These are phyloP conservation scores for Stephanodiscus minutulus DNA, from an alignment of 108 stramenopile genomes.

Conservation along the genomic window DNA sequence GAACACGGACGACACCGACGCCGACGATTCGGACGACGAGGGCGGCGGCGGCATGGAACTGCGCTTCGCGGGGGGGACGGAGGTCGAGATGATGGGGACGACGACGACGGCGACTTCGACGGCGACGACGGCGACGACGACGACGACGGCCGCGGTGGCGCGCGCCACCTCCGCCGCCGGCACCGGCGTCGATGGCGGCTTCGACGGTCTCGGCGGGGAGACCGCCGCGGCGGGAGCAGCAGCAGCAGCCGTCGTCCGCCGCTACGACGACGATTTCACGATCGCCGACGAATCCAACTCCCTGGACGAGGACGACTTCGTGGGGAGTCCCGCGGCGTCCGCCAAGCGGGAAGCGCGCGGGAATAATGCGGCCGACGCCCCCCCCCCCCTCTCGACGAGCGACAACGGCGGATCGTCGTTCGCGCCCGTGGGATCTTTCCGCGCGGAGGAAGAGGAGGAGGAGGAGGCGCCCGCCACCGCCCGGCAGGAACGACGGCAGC, in stretches of 20 bases:
- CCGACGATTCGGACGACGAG: slow-evolving; percentile 42
- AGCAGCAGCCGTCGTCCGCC: too few species aligned
- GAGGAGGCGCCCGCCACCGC: slow-evolving; percentile 10
- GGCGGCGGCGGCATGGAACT: not conserved
- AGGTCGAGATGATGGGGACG: slow-evolving; percentile 28
- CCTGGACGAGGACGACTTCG: slow-evolving; percentile 21
- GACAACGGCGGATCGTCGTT: too few species aligned
- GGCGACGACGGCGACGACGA: slow-evolving; percentile 4
- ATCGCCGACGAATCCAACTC: not conserved
- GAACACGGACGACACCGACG: slow-evolving; percentile 45
- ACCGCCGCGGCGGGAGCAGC: not conserved
- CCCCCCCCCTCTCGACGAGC: too few species aligned
- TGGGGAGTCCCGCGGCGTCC: slow-evolving; percentile 1
- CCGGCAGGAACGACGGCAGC: slow-evolving; percentile 11
- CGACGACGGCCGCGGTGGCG: slow-evolving; percentile 23
- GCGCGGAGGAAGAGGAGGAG: too few species aligned
- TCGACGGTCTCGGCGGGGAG: slow-evolving; percentile 5
- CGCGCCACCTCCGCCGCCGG: too few species aligned
- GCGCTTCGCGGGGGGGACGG: not conserved
- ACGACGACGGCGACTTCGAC: slow-evolving; percentile 9
- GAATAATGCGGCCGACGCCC: too few species aligned
- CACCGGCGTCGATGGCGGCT: slow-evolving; percentile 6
- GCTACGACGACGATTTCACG: slow-evolving; percentile 3
- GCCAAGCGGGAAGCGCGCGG: too few species aligned
- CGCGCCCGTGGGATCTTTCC: too few species aligned